Conservation (phyloP, 192 early-diverging fungal species). For the Phycomyces blakesleeanus region DNA sequence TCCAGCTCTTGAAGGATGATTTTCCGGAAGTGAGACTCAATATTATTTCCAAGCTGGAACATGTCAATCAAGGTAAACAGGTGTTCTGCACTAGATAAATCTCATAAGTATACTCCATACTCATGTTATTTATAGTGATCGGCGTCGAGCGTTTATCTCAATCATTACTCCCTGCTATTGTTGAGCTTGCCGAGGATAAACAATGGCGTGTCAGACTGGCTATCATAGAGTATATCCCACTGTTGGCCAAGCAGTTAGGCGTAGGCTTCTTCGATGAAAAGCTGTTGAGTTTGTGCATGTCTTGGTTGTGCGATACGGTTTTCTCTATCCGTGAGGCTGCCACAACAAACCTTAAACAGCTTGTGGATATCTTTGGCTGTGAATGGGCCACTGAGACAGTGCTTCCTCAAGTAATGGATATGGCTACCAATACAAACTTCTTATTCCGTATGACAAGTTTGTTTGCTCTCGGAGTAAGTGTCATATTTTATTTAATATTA, state of each 20-base stretch:
- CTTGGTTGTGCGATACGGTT: slow-evolving; percentile 96
- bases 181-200: slow-evolving; percentile 99
- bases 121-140: slow-evolving; percentile 54
- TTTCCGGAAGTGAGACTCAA: slow-evolving; percentile 95
- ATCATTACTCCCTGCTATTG: slow-evolving; percentile 93
- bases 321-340: slow-evolving; percentile 98
- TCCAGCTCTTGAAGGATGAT: slow-evolving; percentile 97
- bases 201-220: slow-evolving; percentile 99
- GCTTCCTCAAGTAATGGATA: slow-evolving; percentile 89
- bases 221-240: slow-evolving; percentile 98
- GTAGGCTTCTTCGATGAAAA: slow-evolving; percentile 98
- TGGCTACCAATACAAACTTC: slow-evolving; percentile 88
- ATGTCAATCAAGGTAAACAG: slow-evolving; percentile 78
- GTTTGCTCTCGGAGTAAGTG: slow-evolving; percentile 83
- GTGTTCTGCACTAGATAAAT: not conserved
- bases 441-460: slow-evolving; percentile 98
- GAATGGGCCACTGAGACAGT: slow-evolving; percentile 96
- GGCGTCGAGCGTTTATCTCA: slow-evolving; percentile 97
- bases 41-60: slow-evolving; percentile 97
- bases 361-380: slow-evolving; percentile 97
- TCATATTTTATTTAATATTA: slow-evolving; percentile 1
- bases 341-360: slow-evolving; percentile 87
- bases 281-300: slow-evolving; percentile 90
- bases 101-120: too few relatives aligned
- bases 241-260: slow-evolving; percentile 93